Conservation (phyloP, 2,329 filamentous ascomycete species). For the Aspergillus pseudotamarii region DNA sequence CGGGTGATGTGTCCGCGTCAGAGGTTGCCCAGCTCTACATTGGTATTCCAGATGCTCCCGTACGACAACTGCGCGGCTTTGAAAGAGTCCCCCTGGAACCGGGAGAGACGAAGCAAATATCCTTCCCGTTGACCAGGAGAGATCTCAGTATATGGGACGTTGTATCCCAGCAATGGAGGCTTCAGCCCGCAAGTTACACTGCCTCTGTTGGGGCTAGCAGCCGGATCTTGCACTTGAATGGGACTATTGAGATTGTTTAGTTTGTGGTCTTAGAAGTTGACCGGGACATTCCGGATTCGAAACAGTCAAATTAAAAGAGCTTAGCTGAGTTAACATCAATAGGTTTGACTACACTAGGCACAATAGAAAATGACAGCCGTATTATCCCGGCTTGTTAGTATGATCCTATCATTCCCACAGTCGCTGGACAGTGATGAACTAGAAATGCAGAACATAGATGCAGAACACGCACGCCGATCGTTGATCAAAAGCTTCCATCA, state of each 20-base stretch:
- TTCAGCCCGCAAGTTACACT: slow-evolving; percentile 1
- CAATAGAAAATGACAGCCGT: no score
- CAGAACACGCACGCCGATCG: neutral
- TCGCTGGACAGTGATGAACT: neutral
- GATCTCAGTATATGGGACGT: slow-evolving; percentile 43
- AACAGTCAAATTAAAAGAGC: neutral
- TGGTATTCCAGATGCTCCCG: slow-evolving; percentile 39
- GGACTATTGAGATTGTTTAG: neutral
- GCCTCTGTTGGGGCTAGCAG: slow-evolving; percentile 8
- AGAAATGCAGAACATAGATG: neutral
- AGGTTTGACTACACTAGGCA: neutral
- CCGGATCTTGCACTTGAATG: slow-evolving; percentile 4
- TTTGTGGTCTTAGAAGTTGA: neutral
- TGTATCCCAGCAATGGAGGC: slow-evolving; percentile 32
- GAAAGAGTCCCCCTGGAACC: slow-evolving; percentile 51
- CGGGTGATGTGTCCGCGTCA: slow-evolving; percentile 50
- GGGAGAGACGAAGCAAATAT: slow-evolving; percentile 42
- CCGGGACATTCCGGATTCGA: neutral
- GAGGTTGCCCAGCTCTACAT: slow-evolving; percentile 62
- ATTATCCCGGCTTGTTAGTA: neutral
- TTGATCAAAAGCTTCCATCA: neutral
- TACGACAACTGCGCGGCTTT: slow-evolving; percentile 53
- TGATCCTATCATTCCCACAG: neutral
- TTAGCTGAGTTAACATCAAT: neutral
- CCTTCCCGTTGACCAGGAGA: slow-evolving; percentile 48